These are phyloP conservation scores for Quercus rubra DNA, from an alignment of 306 rosid genomes.

Conservation along the genomic window DNA sequence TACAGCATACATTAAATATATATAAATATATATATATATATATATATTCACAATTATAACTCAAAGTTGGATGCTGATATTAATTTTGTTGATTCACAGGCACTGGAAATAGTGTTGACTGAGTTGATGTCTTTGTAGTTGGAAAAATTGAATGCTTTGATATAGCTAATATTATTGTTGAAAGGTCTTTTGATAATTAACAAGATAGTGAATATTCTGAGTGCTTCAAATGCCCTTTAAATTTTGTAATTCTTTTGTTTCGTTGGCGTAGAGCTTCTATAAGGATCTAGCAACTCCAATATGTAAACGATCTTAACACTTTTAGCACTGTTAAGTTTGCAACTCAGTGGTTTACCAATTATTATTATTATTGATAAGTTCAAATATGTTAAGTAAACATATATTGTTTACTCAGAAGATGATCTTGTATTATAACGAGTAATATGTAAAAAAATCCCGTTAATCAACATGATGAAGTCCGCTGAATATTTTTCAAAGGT, in stretches of 20 bases:
- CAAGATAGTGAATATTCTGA: conserved; percentile 33
- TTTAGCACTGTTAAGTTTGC: background rate
- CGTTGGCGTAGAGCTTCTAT: background rate
- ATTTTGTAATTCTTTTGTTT: conserved; percentile 33
- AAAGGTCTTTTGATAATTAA: conserved; percentile 29
- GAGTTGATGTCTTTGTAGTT: conserved; percentile 23
- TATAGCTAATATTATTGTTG: conserved; percentile 25
- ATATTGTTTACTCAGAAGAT: too few species aligned
- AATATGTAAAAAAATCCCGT: too few species aligned
- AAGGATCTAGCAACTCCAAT: background rate
- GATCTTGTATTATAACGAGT: too few species aligned
- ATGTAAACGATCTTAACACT: background rate
- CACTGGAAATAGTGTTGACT: conserved; percentile 12
- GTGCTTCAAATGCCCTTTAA: conserved; percentile 24
- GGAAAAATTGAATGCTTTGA: conserved; percentile 27
- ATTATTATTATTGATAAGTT: too few species aligned
- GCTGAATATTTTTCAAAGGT: too few species aligned
- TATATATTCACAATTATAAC: background rate
- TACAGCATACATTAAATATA: too few species aligned
- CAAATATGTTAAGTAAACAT: too few species aligned
- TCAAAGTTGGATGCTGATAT: background rate
- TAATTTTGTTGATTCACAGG: conserved; percentile 19
- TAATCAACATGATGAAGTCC: too few species aligned
- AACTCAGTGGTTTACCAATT: background rate
- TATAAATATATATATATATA: too few species aligned